Conservation (phyloP, 192 early-diverging fungal species). For the Mortierella antarctica region DNA sequence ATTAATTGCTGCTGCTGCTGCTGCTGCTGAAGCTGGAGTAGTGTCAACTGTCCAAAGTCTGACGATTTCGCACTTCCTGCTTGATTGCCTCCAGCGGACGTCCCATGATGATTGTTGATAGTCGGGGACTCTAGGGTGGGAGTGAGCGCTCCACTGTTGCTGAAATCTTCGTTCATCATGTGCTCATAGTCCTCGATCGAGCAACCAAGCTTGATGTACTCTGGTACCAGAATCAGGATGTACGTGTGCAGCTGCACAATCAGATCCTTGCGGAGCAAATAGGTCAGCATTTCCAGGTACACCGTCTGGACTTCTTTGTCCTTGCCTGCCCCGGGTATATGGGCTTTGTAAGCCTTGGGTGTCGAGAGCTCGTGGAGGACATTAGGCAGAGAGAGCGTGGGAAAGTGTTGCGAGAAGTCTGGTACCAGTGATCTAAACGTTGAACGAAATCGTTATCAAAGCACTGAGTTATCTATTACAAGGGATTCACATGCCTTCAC, state of each 20-base stretch:
- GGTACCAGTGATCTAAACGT: conserved; percentile 50
- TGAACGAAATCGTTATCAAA: neutral
- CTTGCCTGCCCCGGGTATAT: conserved; percentile 59
- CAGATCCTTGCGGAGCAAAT: conserved; percentile 79
- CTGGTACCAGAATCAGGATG: conserved; percentile 70
- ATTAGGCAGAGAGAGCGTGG: conserved; percentile 63
- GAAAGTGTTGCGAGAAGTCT: conserved; percentile 71
- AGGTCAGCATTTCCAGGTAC: conserved; percentile 87
- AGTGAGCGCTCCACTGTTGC: conserved; percentile 22
- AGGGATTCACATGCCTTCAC: neutral
- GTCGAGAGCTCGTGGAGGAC: conserved; percentile 67
- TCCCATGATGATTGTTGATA: neutral
- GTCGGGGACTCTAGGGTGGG: conserved; percentile 42
- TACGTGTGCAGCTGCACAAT: conserved; percentile 89
- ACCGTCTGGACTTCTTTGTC: conserved; percentile 71
- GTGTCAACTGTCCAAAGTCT: conserved; percentile 21
- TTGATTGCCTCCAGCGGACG: conserved; percentile 3
- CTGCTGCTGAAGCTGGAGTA: conserved; percentile 27
- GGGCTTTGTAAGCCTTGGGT: conserved; percentile 66
- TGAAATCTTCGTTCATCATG: conserved; percentile 30
- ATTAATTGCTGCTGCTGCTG: conserved; percentile 29
- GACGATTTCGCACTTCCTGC: conserved; percentile 47
- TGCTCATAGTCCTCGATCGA: conserved; percentile 48
- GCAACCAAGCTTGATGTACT: conserved; percentile 62
- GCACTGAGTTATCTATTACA: neutral